Evolutionary conservation across 176 grass and related monocot genomes (phyloP).

Genomic region (Otatea glauca): DNA sequence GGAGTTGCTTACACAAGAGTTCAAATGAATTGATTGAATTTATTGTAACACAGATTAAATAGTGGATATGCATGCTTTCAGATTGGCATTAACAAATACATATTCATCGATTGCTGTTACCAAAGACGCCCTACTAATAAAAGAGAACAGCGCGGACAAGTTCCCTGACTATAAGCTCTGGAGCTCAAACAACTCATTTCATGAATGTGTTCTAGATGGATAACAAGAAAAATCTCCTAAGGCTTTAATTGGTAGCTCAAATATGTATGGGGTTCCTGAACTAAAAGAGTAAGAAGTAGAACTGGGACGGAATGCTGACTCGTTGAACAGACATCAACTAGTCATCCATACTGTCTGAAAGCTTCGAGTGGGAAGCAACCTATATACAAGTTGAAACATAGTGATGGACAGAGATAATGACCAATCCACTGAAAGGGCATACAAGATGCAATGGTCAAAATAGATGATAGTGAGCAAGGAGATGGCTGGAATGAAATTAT

Average conservation of each 20-base stretch:
- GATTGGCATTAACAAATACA: neutral
- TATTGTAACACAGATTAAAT: neutral
- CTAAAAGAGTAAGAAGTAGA: slow-evolving; percentile 20
- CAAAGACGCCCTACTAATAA: slow-evolving; percentile 24
- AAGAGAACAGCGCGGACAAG: neutral
- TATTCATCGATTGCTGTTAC: slow-evolving; percentile 8
- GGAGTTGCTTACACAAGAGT: neutral
- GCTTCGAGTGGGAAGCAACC: neutral
- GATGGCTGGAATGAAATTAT: neutral
- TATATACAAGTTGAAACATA: neutral
- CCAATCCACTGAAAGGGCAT: slow-evolving; percentile 19
- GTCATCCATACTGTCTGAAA: neutral
- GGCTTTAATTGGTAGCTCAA: slow-evolving; percentile 19
- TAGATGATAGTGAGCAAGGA: neutral
- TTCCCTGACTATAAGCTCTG: neutral
- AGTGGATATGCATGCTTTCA: neutral
- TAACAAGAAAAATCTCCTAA: neutral
- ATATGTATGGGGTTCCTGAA: slow-evolving; percentile 5
- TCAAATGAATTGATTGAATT: neutral
- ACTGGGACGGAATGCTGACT: slow-evolving; percentile 6
- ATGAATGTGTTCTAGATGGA: slow-evolving; percentile 7
- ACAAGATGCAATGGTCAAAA: neutral
- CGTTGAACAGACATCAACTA: neutral
- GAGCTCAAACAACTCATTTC: neutral
- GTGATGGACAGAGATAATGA: neutral